Base-by-base conservation (phyloP, 805 yeast genomes). In the Yarrowia hollandica region DNA sequence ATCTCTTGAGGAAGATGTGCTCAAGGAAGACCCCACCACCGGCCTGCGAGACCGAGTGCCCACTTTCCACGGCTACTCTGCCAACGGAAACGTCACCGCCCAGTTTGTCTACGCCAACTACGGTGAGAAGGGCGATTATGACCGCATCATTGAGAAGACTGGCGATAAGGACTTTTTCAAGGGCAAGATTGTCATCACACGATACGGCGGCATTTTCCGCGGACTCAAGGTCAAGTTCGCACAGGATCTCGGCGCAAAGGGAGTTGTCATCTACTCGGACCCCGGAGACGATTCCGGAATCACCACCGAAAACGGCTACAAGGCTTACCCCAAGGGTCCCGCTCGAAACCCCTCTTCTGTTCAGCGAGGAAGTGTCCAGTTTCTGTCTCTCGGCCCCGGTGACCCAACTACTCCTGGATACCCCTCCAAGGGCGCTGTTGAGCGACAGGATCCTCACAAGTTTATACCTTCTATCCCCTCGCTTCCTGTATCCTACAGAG, bases 401-500 rank as follows among this genome's bases (percentile, higher is more conserved):
- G 94, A 86, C 67, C 94, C 94, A 15, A 80, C 90, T 0, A 82
- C 90, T 1, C 90, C 90, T 1, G 88, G 86, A 2, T 80, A 77
- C 63, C 80, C 86, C 5, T 79, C 83, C 31, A 79, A 77, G 48
- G 79, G 79, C 4, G 78, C 75, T 14, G 78, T 77, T 39, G 71
- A 77, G 21, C 74, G 86, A 58, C 69, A 69, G 5, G 82, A 77
- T 61, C 87, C 88, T 1, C 63, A 68, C 60, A 64, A 70, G 30
- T 69, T 77, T 6, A 82, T 82, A 48, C 90, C 91, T 14, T 71
- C 69, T 19, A 87, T 87, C 60, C 92, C 94, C 7, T 82, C 83
- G 15, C 72, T 87, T 41, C 92, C 94, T 14, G 80, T 87, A 56
- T 80, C 86, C 33, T 83, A 77, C 66, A 71, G 74, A 30, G 89